A percentile compares a stretch with the other conserved stretches of the same genome.
Conservation (phyloP, 2,329 filamentous ascomycete genomes). For the Daldinia eschscholtzii region DNA sequence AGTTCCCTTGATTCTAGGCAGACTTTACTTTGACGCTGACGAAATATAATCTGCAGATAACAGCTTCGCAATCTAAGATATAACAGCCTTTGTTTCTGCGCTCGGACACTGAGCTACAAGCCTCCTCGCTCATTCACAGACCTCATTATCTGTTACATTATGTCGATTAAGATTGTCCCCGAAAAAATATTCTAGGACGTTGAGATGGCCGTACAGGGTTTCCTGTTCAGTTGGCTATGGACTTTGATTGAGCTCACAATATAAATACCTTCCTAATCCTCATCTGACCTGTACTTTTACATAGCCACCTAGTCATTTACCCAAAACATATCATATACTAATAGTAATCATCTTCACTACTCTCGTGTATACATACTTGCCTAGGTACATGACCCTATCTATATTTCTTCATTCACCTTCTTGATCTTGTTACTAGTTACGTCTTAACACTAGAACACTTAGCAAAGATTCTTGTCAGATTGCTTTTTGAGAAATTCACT, state of each 20-base stretch:
- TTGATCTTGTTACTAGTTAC: not conserved
- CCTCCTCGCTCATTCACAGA: not conserved
- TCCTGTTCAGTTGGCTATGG: not conserved
- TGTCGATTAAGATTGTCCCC: not conserved
- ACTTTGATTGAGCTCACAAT: not conserved
- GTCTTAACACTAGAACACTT: too few relatives aligned
- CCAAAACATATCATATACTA: too few relatives aligned
- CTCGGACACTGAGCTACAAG: too few relatives aligned
- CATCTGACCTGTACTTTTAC: not conserved
- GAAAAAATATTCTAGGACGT: not conserved
- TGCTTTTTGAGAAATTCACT: too few relatives aligned
- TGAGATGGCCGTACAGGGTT: not conserved
- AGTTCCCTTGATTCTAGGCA: not conserved
- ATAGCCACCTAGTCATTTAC: too few relatives aligned
- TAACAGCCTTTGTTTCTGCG: too few relatives aligned
- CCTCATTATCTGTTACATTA: not conserved
- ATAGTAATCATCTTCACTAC: too few relatives aligned
- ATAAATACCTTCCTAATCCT: not conserved
- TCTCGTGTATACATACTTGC: too few relatives aligned
- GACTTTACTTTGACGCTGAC: not conserved
- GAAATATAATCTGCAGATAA: not conserved
- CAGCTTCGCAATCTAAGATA: not conserved
- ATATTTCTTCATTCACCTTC: too few relatives aligned
- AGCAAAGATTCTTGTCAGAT: too few relatives aligned
- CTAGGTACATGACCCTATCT: too few relatives aligned